These are phyloP conservation scores for Ascoidea rubescens DNA, from an alignment of 805 yeast genomes.

Conservation along the genomic window DNA sequence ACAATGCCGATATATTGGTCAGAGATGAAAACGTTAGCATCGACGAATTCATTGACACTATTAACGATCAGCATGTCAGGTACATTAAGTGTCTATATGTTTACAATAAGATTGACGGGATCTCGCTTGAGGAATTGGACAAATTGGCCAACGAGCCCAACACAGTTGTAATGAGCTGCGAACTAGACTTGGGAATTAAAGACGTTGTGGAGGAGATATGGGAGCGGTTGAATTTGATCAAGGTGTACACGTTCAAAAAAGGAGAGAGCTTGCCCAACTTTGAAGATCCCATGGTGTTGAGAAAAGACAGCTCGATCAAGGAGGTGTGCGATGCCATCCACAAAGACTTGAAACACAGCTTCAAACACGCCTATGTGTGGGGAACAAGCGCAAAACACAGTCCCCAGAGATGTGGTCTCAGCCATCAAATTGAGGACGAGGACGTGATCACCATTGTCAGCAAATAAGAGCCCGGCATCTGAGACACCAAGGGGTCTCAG, in stretches of 20 bases:
- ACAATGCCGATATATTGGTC: slow-evolving; percentile 85
- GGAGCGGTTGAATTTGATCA: slow-evolving; percentile 67
- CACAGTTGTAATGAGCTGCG: slow-evolving; percentile 90
- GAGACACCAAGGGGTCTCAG: no score
- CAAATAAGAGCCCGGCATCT: slow-evolving; percentile 28
- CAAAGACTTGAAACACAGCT: slow-evolving; percentile 80
- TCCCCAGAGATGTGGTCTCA: slow-evolving; percentile 92
- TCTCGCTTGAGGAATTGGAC: slow-evolving; percentile 87
- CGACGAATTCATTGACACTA: slow-evolving; percentile 85
- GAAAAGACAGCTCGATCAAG: slow-evolving; percentile 65
- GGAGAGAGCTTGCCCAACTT: slow-evolving; percentile 66
- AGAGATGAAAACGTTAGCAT: slow-evolving; percentile 83
- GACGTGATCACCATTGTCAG: slow-evolving; percentile 89
- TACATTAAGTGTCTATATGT: slow-evolving; percentile 88
- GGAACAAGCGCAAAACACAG: slow-evolving; percentile 91
- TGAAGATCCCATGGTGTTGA: slow-evolving; percentile 81
- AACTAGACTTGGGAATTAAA: slow-evolving; percentile 69
- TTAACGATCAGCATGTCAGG: slow-evolving; percentile 76
- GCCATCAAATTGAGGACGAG: slow-evolving; percentile 75
- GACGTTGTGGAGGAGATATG: slow-evolving; percentile 90
- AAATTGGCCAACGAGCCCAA: slow-evolving; percentile 84
- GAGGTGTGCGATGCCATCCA: slow-evolving; percentile 88
- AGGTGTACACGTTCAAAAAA: slow-evolving; percentile 80
- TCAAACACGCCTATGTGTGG: slow-evolving; percentile 94
- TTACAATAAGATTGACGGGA: slow-evolving; percentile 92